Conservation (phyloP, 1,284 basidiomycete genomes). For the Apiotrichum mycotoxinovorans region DNA sequence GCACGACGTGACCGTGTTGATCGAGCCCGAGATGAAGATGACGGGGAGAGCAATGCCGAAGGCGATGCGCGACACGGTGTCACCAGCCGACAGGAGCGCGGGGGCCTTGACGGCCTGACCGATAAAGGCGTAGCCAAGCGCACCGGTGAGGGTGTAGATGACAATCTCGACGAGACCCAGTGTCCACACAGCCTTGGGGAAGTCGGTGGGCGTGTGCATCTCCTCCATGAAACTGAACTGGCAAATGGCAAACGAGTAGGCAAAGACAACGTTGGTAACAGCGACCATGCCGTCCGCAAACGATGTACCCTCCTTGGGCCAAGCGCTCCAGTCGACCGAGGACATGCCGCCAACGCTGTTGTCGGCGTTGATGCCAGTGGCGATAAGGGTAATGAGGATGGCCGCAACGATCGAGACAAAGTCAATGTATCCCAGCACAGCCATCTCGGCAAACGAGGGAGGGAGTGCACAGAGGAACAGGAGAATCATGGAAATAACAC, state of each 20-base stretch:
- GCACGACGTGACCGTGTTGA: constrained; percentile 10
- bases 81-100: constrained; percentile 13
- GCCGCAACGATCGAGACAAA: constrained; percentile 32
- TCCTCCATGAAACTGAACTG: constrained; percentile 23
- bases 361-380: constrained; percentile 27
- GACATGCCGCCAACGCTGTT: constrained; percentile 17
- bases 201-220: constrained; percentile 19
- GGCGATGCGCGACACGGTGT: constrained; percentile 12
- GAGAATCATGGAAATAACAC: constrained; percentile 13
- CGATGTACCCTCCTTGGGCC: constrained; percentile 27
- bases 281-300: constrained; percentile 37
- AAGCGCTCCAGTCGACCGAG: constrained; percentile 30
- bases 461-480: constrained; percentile 16
- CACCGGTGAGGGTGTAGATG: constrained; percentile 35
- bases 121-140: constrained; percentile 18
- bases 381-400: constrained; percentile 36
- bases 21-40: constrained; percentile 22
- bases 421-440: constrained; percentile 40
- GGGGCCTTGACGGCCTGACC: constrained; percentile 11
- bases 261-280: constrained; percentile 34
- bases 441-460: constrained; percentile 26
- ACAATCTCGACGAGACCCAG: constrained; percentile 33
- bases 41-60: constrained; percentile 19
- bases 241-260: constrained; percentile 27
- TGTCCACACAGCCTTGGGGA: constrained; percentile 32